Evolutionary conservation across 2,329 filamentous ascomycete genomes (phyloP), one percentile per base, ranked within the genome.

Genomic region (Plectosphaerella sp.): DNA sequence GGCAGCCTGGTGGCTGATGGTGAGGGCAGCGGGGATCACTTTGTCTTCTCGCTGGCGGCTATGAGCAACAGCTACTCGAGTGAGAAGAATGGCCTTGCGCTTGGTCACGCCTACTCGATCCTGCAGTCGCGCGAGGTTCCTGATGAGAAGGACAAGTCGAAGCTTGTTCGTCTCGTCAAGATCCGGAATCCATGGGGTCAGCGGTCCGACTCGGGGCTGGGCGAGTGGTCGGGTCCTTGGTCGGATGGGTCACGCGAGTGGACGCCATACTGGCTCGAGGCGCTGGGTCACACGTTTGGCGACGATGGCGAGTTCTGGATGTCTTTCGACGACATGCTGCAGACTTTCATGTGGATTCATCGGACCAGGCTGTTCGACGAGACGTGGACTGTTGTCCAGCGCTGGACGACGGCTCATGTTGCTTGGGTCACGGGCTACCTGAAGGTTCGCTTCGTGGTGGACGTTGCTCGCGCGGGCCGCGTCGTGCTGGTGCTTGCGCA

Each of bases 201-300:
- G 54, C 79, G 78, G 28, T 54, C 59, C 10, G 57, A 59, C n/a
- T 59, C 57, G 18, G 71, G 70, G 9, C 49, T 67, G 2, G 71
- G 72, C 47, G 87, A 89, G 67, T 89, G 87, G 86, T 84, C 79
- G 50, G 87, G 87, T 14, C 77, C 84, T 5, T 91, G 87, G 87
- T 83, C 81, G 37, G 87, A 90, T 62, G 90, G 90, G 0, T 90
- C 87, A 7, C 88, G 89, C 61, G 86, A 93, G 67, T 95, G 90
- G 90, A 93, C 88, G 1, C 76, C 88, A 0, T 85, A 91, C 58
- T 90, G 87, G 81, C 84, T 93, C 69, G 71, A 83, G 54, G 84
- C 86, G 60, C 76, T 94, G 1, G 76, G 79, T 45, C 88, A 92
- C 64, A 83, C 80, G 42, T 92, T 92, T 59, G 88, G 88, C 39